These are phyloP conservation scores for Boletus tomentosulus DNA, from an alignment of 768 basidiomycete species.

Conservation along the genomic window DNA sequence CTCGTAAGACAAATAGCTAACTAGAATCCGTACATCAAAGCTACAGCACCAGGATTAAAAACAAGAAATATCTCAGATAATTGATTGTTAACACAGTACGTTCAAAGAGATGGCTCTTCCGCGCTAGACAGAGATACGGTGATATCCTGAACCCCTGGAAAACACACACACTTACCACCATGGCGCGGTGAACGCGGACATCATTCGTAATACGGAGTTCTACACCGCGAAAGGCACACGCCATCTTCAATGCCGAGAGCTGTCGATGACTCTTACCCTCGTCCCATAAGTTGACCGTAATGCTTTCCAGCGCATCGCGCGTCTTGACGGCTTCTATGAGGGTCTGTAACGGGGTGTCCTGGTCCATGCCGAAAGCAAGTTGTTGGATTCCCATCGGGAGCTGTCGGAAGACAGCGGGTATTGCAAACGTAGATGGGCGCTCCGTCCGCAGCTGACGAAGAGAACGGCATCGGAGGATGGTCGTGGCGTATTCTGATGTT, in stretches of 20 bases:
- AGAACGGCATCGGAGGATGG: conserved; percentile 44
- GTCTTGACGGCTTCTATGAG: conserved; percentile 52
- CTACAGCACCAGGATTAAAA: conserved; percentile 17
- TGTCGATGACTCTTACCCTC: conserved; percentile 48
- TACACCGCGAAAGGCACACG: conserved; percentile 60
- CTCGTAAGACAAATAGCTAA: neutral
- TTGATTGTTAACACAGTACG: conserved; percentile 16
- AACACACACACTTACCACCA: conserved; percentile 40
- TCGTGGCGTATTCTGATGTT: conserved; percentile 42
- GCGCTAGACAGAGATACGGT: conserved; percentile 17
- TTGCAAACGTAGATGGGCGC: conserved; percentile 40
- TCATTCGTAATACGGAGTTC: conserved; percentile 49
- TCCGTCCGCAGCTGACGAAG: conserved; percentile 58
- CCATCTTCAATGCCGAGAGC: conserved; percentile 53
- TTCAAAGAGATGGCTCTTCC: conserved; percentile 10
- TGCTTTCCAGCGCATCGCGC: conserved; percentile 38
- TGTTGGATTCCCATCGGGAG: conserved; percentile 50
- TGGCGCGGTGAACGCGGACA: conserved; percentile 48
- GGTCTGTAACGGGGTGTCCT: conserved; percentile 50
- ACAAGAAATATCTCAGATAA: neutral
- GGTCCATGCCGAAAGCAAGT: conserved; percentile 58
- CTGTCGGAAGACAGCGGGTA: conserved; percentile 41
- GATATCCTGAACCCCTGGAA: conserved; percentile 10
- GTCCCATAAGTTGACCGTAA: conserved; percentile 55
- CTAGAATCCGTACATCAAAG: conserved; percentile 2